A percentile compares a stretch with the other conserved stretches of the same genome.
These are phyloP conservation scores for Cichorium intybus DNA, from an alignment of 140 eudicot species.

Conservation along the genomic window DNA sequence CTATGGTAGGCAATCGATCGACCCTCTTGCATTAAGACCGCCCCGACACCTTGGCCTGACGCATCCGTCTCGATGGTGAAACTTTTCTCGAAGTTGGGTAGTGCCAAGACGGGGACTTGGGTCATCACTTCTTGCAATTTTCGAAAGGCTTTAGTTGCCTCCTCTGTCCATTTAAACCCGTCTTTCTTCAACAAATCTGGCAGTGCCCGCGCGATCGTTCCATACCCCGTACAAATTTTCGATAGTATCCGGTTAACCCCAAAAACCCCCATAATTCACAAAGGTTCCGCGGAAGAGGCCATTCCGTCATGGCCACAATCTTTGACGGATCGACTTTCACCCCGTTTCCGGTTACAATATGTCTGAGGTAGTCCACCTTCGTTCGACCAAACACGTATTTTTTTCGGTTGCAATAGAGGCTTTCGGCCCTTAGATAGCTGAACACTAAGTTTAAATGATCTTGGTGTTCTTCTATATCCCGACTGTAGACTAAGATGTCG, in stretches of 20 bases:
- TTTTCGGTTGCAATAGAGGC: too few relatives aligned
- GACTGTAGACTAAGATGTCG: too few relatives aligned
- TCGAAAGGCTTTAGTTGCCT: not conserved
- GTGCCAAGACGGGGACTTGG: not conserved
- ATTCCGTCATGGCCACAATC: not conserved
- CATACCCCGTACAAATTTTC: not conserved
- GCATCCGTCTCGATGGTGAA: slow-evolving; percentile 2
- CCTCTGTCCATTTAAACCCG: not conserved
- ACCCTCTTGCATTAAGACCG: slow-evolving; percentile 11
- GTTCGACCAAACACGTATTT: too few relatives aligned
- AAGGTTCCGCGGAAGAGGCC: not conserved
- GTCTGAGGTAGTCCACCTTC: not conserved
- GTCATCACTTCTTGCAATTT: not conserved
- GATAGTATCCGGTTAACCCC: slow-evolving; percentile 7
- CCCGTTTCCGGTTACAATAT: not conserved
- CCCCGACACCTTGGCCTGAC: not conserved
- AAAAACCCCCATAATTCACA: not conserved
- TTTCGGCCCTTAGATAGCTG: too few relatives aligned
- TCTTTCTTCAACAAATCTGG: slow-evolving; percentile 1
- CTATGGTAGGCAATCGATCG: not conserved
- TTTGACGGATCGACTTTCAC: not conserved
- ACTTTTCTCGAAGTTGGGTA: not conserved
- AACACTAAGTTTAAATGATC: too few relatives aligned
- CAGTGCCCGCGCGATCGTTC: not conserved
- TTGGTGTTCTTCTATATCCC: too few relatives aligned